A percentile compares a stretch with the other conserved stretches of the same genome.
Evolutionary conservation across 140 eudicot genomes (phyloP).

Genomic region (Senecio squalidus): DNA sequence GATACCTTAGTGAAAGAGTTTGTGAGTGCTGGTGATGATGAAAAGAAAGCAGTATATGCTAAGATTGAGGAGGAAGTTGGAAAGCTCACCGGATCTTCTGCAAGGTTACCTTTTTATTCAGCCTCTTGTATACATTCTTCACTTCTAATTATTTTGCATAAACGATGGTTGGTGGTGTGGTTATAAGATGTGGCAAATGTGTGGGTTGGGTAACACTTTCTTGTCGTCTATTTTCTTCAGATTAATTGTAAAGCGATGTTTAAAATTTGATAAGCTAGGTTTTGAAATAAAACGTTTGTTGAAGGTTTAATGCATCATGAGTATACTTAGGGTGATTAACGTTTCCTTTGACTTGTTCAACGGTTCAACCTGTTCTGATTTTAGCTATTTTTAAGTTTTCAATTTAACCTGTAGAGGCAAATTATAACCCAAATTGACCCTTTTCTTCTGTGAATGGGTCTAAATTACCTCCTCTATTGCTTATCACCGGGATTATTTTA

Average conservation of each 20-base stretch:
- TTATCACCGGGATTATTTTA: background rate
- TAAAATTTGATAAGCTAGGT: background rate
- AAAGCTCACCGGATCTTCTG: constrained; percentile 47
- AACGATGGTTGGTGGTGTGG: background rate
- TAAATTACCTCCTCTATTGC: background rate
- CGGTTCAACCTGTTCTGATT: background rate
- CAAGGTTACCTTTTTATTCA: constrained; percentile 30
- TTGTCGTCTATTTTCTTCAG: too few relatives aligned
- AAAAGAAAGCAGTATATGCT: constrained; percentile 45
- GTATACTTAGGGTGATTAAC: background rate
- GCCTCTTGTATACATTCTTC: background rate
- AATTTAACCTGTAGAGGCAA: background rate
- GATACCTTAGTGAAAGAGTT: constrained; percentile 72
- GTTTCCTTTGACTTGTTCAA: too few relatives aligned
- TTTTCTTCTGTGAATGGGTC: too few relatives aligned
- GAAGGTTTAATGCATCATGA: background rate
- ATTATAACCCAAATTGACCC: background rate
- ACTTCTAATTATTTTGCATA: background rate
- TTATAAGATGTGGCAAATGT: background rate
- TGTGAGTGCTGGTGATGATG: constrained; percentile 51
- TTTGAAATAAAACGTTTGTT: background rate
- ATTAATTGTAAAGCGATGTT: background rate
- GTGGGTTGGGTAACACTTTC: too few relatives aligned
- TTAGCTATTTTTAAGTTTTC: background rate
- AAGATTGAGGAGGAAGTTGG: constrained; percentile 56